Base-by-base conservation (phyloP, 768 basidiomycete genomes). In the Lactarius vividus region DNA sequence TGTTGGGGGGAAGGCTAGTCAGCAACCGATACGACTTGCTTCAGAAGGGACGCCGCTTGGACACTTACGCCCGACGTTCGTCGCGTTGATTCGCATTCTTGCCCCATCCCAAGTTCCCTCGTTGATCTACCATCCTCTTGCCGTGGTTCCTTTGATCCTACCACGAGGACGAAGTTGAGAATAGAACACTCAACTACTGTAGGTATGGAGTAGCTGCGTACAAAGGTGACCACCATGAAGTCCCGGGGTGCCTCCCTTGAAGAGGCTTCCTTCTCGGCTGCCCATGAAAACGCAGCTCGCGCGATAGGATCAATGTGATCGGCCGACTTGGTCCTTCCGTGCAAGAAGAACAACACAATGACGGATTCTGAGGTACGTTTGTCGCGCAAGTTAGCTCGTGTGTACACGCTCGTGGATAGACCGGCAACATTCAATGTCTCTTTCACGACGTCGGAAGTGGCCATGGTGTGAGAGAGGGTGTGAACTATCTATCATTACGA, bases 101-200 rank as follows among this genome's bases (percentile, higher is more conserved):
- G 49, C 70, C 70, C 81, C 80, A 81, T 1, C 73, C 75, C 23
- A 70, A 64, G 69, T 85, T 85, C 20, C 76, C 72, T 16, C 69
- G 73, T 29, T 62, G 52, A 33, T 81, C 76, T 3, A 81, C 75
- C 18, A 75, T 55, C 20, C 84, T 70, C 18, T 73, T 71, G 0
- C 84, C 84, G 61, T 85, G 84, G 71, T 85, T 85, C n/a, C 83
- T 72, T 63, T 85, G 83, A 61, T 85, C 83, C 83, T 83, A 60
- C 40, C 26, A 13, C 13, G 11, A 4, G 46, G 29, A 40, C 3
- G 15, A n/a, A n/a, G 56, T 35, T 33, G 35, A 29, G 26, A 10
- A 52, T 18, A 28, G 13, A 10, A 10, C 26, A 40, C 26, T n/a
- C n/a, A 18, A 31, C 26, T 15, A 33, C 29, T 42, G 49, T 31